A percentile compares a stretch with the other conserved stretches of the same genome.
phyloP scores from a whole-genome alignment of 495 filamentous ascomycete species.

The Aspergillus sclerotiicarbonarius region DNA sequence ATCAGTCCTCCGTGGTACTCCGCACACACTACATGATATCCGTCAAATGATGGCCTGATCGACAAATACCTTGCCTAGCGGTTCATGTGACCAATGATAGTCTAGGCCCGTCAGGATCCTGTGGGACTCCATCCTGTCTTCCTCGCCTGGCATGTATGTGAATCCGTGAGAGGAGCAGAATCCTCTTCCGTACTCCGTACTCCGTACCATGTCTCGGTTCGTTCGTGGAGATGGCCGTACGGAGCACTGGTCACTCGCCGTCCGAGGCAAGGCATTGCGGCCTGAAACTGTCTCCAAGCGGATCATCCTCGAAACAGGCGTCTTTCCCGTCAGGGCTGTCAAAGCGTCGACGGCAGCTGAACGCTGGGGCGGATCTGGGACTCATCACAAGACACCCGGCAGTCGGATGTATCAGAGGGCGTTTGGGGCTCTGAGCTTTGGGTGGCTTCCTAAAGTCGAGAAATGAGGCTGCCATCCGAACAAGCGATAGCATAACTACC shows the following conservation, averaged over 20 bases:
- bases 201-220: not conserved
- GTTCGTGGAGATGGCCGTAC: not conserved
- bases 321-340: not conserved
- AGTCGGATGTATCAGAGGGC: not conserved
- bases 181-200: not conserved
- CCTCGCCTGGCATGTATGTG: not conserved
- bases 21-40: not conserved
- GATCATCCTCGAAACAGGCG: not conserved
- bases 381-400: not conserved
- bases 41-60: slow-evolving; percentile 1
- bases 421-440: not conserved
- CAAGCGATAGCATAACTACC: too few relatives aligned
- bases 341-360: not conserved
- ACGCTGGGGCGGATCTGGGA: not conserved
- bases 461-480: not conserved
- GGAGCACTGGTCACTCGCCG: not conserved
- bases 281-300: not conserved
- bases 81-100: not conserved
- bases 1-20: not conserved
- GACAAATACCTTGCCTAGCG: not conserved
- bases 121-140: not conserved
- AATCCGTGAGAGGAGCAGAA: not conserved
- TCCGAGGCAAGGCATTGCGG: not conserved
- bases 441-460: not conserved
- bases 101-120: not conserved